Evolutionary conservation across 2,329 filamentous ascomycete species (phyloP).

Genomic region (Colletotrichum scovillei): DNA sequence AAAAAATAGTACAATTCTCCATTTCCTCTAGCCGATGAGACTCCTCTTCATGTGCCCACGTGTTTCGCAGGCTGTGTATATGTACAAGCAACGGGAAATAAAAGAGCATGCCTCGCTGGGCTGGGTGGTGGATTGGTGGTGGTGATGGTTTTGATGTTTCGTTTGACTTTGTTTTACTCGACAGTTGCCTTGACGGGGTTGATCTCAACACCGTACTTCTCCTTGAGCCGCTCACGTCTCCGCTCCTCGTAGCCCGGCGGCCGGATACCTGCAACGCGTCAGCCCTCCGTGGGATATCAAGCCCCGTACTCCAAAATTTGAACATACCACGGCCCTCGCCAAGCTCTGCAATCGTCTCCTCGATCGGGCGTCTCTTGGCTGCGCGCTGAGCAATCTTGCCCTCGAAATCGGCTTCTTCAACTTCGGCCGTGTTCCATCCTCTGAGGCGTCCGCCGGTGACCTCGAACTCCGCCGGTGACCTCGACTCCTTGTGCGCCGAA

Average conservation of each 20-base stretch:
- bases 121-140: background rate
- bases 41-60: constrained; percentile 33
- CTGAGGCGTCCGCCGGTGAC: constrained; percentile 73
- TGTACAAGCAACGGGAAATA: constrained; percentile 37
- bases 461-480: constrained; percentile 75
- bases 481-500: no score
- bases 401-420: constrained; percentile 76
- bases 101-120: constrained; percentile 30
- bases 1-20: constrained; percentile 43
- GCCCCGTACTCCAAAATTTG: background rate
- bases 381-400: constrained; percentile 80
- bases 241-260: constrained; percentile 87
- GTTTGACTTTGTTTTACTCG: constrained; percentile 46
- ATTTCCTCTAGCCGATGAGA: constrained; percentile 44
- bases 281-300: background rate
- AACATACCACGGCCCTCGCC: constrained; percentile 87
- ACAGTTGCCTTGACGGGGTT: constrained; percentile 69
- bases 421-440: constrained; percentile 53
- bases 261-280: constrained; percentile 72
- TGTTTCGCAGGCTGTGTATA: constrained; percentile 33
- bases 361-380: constrained; percentile 78
- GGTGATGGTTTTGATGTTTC: constrained; percentile 4
- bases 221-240: constrained; percentile 82
- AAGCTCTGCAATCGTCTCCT: constrained; percentile 83
- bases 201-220: constrained; percentile 89